phyloP scores from a whole-genome alignment of 495 filamentous ascomycete species.

The Aspergillus nanangensis region DNA sequence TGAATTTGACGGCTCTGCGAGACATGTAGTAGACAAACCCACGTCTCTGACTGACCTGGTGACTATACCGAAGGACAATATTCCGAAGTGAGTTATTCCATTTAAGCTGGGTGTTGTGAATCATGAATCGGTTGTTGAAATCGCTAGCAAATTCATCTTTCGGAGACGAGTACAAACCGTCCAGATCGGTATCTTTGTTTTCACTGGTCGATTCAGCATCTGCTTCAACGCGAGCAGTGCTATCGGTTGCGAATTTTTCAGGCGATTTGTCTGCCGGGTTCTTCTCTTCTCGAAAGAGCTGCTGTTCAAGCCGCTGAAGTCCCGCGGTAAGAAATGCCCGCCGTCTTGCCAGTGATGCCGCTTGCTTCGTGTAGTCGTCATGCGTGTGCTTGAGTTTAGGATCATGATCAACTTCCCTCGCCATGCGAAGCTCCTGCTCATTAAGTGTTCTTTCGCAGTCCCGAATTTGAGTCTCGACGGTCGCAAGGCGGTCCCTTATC shows the following conservation, averaged over 20 bases:
- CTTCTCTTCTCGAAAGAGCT: slow-evolving; percentile 41
- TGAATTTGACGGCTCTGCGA: slow-evolving; percentile 92
- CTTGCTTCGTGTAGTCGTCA: slow-evolving; percentile 65
- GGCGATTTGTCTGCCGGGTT: slow-evolving; percentile 16
- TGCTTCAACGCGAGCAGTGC: slow-evolving; percentile 35
- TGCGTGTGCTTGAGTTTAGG: slow-evolving; percentile 54
- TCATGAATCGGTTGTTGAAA: slow-evolving; percentile 97
- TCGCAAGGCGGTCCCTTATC: slow-evolving; percentile 72
- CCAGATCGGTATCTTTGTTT: slow-evolving; percentile 35
- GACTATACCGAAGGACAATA: slow-evolving; percentile 94
- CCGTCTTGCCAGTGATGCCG: slow-evolving; percentile 64
- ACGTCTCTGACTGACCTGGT: slow-evolving; percentile 92
- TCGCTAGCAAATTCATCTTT: slow-evolving; percentile 73
- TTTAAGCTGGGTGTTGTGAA: slow-evolving; percentile 95
- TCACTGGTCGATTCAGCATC: slow-evolving; percentile 44
- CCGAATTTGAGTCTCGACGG: slow-evolving; percentile 70
- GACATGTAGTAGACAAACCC: slow-evolving; percentile 99
- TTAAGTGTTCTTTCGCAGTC: slow-evolving; percentile 63
- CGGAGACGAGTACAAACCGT: slow-evolving; percentile 35
- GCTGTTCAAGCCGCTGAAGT: slow-evolving; percentile 59
- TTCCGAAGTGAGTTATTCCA: slow-evolving; percentile 97
- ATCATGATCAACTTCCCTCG: slow-evolving; percentile 50
- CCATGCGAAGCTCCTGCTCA: slow-evolving; percentile 59
- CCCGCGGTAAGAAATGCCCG: slow-evolving; percentile 73
- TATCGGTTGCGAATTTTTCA: slow-evolving; percentile 43